Conservation (phyloP, 768 basidiomycete genomes). For the Scleroderma citrinum region DNA sequence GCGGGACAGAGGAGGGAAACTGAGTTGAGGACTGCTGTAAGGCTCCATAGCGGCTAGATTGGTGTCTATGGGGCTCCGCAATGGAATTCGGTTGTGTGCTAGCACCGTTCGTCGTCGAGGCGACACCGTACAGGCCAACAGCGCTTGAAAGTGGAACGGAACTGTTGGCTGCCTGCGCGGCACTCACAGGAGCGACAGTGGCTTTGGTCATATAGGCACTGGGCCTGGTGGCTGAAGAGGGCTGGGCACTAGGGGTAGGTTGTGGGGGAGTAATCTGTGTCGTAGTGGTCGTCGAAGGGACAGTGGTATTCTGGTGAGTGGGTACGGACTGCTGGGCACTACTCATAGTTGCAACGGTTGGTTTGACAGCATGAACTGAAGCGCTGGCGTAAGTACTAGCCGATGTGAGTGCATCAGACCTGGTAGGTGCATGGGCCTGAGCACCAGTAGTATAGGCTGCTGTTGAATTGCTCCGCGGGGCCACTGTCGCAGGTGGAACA, state of each 20-base stretch:
- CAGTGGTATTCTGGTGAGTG: not conserved
- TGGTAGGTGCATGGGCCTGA: conserved; percentile 9
- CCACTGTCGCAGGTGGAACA: not conserved
- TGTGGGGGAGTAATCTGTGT: conserved; percentile 5
- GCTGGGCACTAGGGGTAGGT: conserved; percentile 4
- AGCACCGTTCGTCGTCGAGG: conserved; percentile 1
- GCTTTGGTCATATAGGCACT: conserved; percentile 6
- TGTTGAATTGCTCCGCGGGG: conserved; percentile 2
- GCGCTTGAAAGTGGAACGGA: conserved; percentile 6
- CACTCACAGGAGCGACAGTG: not conserved
- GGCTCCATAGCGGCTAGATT: conserved; percentile 13
- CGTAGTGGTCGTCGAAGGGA: not conserved
- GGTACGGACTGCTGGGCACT: not conserved
- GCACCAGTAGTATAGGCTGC: conserved; percentile 6
- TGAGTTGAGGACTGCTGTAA: conserved; percentile 8
- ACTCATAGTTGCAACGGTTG: not conserved
- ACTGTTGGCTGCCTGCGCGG: not conserved
- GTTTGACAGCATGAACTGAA: conserved; percentile 7
- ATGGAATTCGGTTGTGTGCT: conserved; percentile 8
- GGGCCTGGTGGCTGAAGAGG: conserved; percentile 8
- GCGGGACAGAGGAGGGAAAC: conserved; percentile 8
- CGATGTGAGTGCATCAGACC: conserved; percentile 3
- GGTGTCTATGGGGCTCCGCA: conserved; percentile 17
- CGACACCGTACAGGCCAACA: conserved; percentile 6
- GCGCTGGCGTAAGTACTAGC: conserved; percentile 3